Evolutionary conservation across 2,329 filamentous ascomycete species (phyloP).

Genomic region (Arthrobotrys entomopaga): DNA sequence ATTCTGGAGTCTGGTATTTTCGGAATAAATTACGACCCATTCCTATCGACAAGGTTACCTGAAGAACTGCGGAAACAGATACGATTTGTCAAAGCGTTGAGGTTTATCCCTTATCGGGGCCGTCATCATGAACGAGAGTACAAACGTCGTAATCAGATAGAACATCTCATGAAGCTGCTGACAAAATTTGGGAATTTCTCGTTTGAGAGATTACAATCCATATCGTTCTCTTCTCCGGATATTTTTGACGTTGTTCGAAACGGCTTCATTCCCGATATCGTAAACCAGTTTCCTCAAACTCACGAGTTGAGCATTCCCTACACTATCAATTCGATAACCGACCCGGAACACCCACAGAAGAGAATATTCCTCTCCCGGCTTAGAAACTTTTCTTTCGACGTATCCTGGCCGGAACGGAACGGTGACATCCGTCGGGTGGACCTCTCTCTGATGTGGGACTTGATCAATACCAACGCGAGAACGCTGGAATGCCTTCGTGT

Average conservation of each 20-base stretch:
- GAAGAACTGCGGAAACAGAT: neutral
- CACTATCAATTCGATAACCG: too few relatives aligned
- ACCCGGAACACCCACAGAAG: too few relatives aligned
- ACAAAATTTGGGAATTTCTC: neutral
- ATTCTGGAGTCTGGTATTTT: neutral
- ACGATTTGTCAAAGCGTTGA: neutral
- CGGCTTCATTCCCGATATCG: neutral
- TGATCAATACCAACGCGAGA: neutral
- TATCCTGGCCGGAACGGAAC: neutral
- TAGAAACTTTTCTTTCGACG: neutral
- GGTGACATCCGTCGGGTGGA: neutral
- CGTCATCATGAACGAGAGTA: too few relatives aligned
- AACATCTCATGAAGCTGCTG: slow-evolving; percentile 2
- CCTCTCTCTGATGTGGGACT: slow-evolving; percentile 3
- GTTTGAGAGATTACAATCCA: neutral
- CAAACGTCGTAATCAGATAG: neutral
- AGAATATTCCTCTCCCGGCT: neutral
- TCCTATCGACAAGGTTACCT: neutral
- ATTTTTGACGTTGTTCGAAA: neutral
- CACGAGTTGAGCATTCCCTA: too few relatives aligned
- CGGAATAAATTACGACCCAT: slow-evolving; percentile 4
- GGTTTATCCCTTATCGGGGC: neutral
- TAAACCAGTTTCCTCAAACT: slow-evolving; percentile 8
- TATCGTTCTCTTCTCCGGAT: neutral
- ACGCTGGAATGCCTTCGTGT: slow-evolving; percentile 3